Percentiles rank a stretch among this genome's conserved stretches.
Evolutionary conservation across 371 early-diverging fungal genomes (phyloP).

Genomic region (Mucor saturninus): DNA sequence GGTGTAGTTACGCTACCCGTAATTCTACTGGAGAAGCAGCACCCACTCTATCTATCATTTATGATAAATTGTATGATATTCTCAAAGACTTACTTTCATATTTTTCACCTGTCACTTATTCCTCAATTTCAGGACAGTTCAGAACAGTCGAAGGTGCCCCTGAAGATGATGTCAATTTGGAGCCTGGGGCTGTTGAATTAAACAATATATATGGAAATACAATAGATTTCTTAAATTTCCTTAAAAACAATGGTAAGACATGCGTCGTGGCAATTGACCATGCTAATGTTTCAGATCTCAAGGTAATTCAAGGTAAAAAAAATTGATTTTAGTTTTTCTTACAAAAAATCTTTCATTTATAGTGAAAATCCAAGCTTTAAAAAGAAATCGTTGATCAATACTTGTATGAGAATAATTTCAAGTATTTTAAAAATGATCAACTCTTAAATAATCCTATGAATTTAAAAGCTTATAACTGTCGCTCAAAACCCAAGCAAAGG

Average conservation of each 20-base stretch:
- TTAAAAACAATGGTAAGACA: slow-evolving; percentile 10
- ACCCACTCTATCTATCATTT: no score
- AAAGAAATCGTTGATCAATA: slow-evolving; percentile 17
- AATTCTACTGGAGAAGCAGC: no score
- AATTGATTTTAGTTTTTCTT: neutral
- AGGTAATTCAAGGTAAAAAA: slow-evolving; percentile 18
- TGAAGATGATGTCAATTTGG: no score
- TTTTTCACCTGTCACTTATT: no score
- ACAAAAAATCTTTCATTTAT: slow-evolving; percentile 12
- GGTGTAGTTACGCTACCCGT: no score
- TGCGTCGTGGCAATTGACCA: slow-evolving; percentile 22
- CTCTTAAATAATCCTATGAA: slow-evolving; percentile 10
- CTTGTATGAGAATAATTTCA: slow-evolving; percentile 18
- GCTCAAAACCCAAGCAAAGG: slow-evolving; percentile 13
- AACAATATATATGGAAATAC: slow-evolving; percentile 14
- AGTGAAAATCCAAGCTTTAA: slow-evolving; percentile 12
- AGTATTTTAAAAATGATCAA: slow-evolving; percentile 15
- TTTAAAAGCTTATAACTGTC: slow-evolving; percentile 18
- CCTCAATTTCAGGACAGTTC: no score
- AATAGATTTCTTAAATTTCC: slow-evolving; percentile 15
- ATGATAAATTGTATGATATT: no score
- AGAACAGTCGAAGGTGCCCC: no score
- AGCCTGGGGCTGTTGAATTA: neutral
- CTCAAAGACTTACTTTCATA: no score
- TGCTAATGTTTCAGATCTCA: slow-evolving; percentile 19